Conservation (phyloP, 2,329 filamentous ascomycete genomes). For the Penicillium sp. region DNA sequence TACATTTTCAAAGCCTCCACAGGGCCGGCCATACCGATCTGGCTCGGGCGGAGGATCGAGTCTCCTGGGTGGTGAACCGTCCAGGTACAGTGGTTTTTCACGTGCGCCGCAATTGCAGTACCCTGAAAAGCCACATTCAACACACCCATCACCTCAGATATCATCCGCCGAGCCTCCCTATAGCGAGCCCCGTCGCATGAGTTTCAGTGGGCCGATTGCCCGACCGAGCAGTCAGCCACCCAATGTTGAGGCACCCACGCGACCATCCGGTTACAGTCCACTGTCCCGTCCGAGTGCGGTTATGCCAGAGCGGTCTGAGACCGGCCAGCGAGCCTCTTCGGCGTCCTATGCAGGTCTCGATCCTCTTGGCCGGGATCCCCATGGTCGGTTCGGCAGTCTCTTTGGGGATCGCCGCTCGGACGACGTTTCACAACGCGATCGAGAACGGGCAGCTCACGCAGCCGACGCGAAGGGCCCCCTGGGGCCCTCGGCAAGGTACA, state of each 20-base stretch:
- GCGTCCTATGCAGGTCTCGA: conserved; percentile 32
- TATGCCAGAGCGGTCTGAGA: conserved; percentile 25
- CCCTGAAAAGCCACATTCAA: conserved; percentile 33
- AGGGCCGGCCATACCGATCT: conserved; percentile 35
- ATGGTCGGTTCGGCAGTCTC: conserved; percentile 30
- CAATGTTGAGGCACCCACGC: conserved; percentile 32
- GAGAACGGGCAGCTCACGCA: conserved; percentile 31
- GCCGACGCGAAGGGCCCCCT: conserved; percentile 28
- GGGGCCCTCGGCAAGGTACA: conserved; percentile 26
- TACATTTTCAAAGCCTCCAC: conserved; percentile 48
- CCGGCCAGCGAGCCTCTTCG: conserved; percentile 21
- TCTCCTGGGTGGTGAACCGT: conserved; percentile 26
- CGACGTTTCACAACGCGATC: conserved; percentile 31
- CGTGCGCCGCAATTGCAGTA: conserved; percentile 31
- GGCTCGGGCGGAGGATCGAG: conserved; percentile 33
- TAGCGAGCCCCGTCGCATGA: conserved; percentile 39
- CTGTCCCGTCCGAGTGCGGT: conserved; percentile 27
- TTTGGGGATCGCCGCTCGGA: conserved; percentile 36
- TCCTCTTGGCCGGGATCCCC: conserved; percentile 20
- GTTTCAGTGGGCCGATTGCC: conserved; percentile 42
- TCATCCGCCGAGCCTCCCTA: conserved; percentile 34
- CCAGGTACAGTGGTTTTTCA: conserved; percentile 31
- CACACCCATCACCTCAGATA: conserved; percentile 34
- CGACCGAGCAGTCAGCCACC: conserved; percentile 43
- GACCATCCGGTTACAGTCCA: conserved; percentile 36